Evolutionary conservation across 164 flowering plant species (phyloP).

Genomic region (Kalanchoe fedtschenkoi): DNA sequence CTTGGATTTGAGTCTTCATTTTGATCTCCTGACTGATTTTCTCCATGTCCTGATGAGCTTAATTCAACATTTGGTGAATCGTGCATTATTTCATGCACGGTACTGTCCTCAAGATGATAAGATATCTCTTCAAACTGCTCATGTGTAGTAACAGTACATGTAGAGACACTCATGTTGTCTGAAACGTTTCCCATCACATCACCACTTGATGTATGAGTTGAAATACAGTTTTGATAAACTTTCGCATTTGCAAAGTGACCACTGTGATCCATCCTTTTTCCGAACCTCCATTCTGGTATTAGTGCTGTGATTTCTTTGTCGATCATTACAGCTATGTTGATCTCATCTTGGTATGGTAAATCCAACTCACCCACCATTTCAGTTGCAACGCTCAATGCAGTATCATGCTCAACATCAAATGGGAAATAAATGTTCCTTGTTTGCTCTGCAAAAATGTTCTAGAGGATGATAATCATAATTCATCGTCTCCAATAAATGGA

Average conservation of each 20-base stretch:
- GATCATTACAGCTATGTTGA: conserved; percentile 40
- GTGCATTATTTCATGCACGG: conserved; percentile 29
- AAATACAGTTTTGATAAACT: conserved; percentile 31
- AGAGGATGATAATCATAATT: neutral
- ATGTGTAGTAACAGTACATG: conserved; percentile 53
- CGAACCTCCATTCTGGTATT: conserved; percentile 42
- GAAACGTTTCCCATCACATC: conserved; percentile 29
- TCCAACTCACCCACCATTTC: conserved; percentile 56
- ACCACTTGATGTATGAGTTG: conserved; percentile 32
- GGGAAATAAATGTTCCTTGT: conserved; percentile 43
- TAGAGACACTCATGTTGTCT: conserved; percentile 12
- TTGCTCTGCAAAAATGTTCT: conserved; percentile 21
- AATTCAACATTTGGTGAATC: conserved; percentile 32
- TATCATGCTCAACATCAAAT: conserved; percentile 42
- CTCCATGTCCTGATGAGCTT: conserved; percentile 33
- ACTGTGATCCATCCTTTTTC: conserved; percentile 29
- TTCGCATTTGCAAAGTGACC: conserved; percentile 17
- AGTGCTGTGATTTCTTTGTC: conserved; percentile 39
- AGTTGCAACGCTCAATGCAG: conserved; percentile 47
- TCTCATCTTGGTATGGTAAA: conserved; percentile 42
- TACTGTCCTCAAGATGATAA: conserved; percentile 36
- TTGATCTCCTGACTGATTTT: conserved; percentile 30
- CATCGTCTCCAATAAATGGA: neutral
- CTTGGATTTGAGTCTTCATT: conserved; percentile 15
- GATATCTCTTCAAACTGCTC: conserved; percentile 74